Conservation (phyloP, 306 rosid species). For the Prunus davidiana region DNA sequence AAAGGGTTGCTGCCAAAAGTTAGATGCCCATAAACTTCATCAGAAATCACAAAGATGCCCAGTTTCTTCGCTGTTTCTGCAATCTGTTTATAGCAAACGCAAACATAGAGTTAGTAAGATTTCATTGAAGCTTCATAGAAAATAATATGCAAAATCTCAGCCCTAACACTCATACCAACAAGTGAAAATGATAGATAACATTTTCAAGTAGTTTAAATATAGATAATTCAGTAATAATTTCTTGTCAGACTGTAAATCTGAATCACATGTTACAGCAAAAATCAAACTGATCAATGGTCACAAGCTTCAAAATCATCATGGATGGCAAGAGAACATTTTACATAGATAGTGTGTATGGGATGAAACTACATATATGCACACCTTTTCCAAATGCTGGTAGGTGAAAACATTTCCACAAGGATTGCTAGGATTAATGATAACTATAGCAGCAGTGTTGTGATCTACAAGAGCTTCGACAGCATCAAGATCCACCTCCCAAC, state of each 20-base stretch:
- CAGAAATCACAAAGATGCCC: constrained; percentile 51
- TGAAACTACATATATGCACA: neutral
- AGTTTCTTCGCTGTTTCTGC: constrained; percentile 63
- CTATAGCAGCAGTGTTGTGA: constrained; percentile 55
- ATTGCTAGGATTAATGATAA: constrained; percentile 53
- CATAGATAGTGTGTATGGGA: neutral
- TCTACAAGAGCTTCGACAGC: constrained; percentile 51
- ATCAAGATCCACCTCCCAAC: constrained; percentile 58
- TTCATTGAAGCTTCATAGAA: neutral
- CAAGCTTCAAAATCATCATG: neutral
- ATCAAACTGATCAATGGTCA: neutral
- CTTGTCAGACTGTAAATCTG: too few species aligned
- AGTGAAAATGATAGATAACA: neutral
- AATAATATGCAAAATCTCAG: neutral
- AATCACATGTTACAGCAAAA: too few species aligned
- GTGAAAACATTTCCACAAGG: constrained; percentile 70
- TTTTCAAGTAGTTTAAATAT: neutral
- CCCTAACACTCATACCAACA: neutral
- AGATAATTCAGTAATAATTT: too few species aligned
- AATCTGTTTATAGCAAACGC: constrained; percentile 24
- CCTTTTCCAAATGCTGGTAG: constrained; percentile 50
- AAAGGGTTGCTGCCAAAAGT: constrained; percentile 55
- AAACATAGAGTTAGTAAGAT: neutral
- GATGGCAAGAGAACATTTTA: neutral
- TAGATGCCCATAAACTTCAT: constrained; percentile 60